These are phyloP conservation scores for Wickerhamiella sergipiensis DNA, from an alignment of 805 yeast genomes.

Conservation along the genomic window DNA sequence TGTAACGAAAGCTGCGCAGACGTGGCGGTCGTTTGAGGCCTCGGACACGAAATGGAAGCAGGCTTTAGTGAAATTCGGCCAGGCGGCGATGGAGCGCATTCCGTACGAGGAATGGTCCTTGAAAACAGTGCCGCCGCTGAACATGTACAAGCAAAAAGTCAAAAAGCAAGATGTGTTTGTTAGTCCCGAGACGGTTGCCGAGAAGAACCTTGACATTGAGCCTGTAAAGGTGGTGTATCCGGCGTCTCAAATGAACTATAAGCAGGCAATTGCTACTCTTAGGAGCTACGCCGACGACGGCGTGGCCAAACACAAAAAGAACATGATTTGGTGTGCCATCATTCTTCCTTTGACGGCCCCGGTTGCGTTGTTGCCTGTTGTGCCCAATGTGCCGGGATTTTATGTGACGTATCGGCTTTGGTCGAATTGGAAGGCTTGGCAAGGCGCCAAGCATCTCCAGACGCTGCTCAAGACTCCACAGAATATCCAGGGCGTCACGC, in stretches of 20 bases:
- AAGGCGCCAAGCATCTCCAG: conserved; percentile 58
- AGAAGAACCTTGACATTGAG: conserved; percentile 14
- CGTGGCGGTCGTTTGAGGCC: conserved; percentile 48
- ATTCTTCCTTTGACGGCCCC: conserved; percentile 73
- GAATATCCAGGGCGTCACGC: conserved; percentile 25
- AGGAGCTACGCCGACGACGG: conserved; percentile 32
- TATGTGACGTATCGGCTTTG: conserved; percentile 69
- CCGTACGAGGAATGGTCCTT: conserved; percentile 74
- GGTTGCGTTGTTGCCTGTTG: conserved; percentile 62
- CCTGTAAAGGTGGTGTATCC: conserved; percentile 37
- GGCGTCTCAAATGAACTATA: conserved; percentile 21
- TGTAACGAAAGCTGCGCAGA: conserved; percentile 35
- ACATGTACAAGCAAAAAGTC: conserved; percentile 40
- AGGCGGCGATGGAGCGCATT: conserved; percentile 41
- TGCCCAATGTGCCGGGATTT: conserved; percentile 88
- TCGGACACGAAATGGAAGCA: conserved; percentile 46
- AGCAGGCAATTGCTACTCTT: conserved; percentile 26
- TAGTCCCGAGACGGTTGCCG: conserved; percentile 7
- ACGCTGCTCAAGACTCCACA: conserved; percentile 34
- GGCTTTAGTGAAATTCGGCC: conserved; percentile 41
- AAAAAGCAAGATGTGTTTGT: conserved; percentile 21
- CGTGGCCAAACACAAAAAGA: conserved; percentile 39
- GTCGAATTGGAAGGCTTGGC: conserved; percentile 67
- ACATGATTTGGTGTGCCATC: conserved; percentile 38
- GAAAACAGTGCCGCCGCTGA: conserved; percentile 59